Evolutionary conservation across 768 basidiomycete species (phyloP), one percentile per base, ranked within the genome.

Genomic region (Amanita phalloides): DNA sequence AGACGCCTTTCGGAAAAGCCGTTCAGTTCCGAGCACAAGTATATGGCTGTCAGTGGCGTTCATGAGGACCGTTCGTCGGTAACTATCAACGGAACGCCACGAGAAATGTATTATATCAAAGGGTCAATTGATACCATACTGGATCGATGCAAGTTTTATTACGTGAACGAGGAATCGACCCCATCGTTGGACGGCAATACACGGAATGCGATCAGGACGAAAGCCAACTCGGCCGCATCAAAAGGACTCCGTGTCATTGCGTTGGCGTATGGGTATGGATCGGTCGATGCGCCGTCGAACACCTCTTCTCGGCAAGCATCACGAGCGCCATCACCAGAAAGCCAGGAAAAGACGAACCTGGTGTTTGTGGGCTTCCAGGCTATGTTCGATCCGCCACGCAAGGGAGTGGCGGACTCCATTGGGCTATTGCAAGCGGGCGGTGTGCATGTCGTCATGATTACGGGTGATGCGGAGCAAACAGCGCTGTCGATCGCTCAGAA

Each of bases 401-500:
- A 85, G 58, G 95, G 93, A 26, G 92, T 97, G n/a, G 84, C 88
- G 3, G 89, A 91, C 58, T 84, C 95, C 17, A 86, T 98, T 56
- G 75, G 74, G 36, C 69, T 87, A 26, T 71, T 97, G 33, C 89
- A 93, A 61, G 68, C 73, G 25, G 93, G 88, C 23, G 91, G 93
- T 4, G 86, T 98, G 45, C 91, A 94, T 60, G 84, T 97, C n/a
- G 85, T 97, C 41, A 97, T 98, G 94, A 96, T 97, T 62, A 97
- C 95, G 0, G 94, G 94, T 3, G 94, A 98, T 60, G 84, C 92
- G 33, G 90, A 93, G 65, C 76, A 84, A 50, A 98, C 94, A 0
- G 94, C 95, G 2, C 61, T 94, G 32, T 81, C 88, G 45, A 95
- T 96, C 53, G 95, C 92, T 33, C 76, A 79, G 60, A 76, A 90